phyloP scores from a whole-genome alignment of 371 early-diverging fungal species.

The Rhizopus sp. region DNA sequence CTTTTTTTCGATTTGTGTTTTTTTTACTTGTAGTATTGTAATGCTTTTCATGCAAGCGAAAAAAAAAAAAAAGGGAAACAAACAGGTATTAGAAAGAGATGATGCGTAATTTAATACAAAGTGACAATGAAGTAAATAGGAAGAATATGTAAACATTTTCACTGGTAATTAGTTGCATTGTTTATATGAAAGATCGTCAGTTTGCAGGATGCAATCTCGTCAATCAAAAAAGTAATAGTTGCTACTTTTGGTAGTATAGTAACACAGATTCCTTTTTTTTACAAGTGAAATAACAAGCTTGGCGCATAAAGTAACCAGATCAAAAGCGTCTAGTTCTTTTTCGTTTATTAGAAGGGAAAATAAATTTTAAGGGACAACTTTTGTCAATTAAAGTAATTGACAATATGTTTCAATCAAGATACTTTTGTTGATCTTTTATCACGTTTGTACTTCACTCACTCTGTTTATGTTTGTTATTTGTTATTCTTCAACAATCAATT shows the following conservation, averaged over 20 bases:
- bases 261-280: conserved; percentile 2
- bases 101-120: too few relatives aligned
- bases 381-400: conserved; percentile 26
- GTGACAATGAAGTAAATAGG: too few relatives aligned
- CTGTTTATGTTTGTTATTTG: too few relatives aligned
- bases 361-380: conserved; percentile 5
- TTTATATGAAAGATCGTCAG: conserved; percentile 2
- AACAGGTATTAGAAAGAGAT: background rate
- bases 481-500: too few relatives aligned
- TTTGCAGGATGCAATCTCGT: conserved; percentile 18
- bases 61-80: background rate
- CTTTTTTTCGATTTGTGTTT: background rate
- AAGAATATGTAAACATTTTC: background rate
- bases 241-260: background rate
- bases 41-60: background rate
- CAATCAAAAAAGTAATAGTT: conserved; percentile 9
- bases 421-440: conserved; percentile 7
- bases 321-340: background rate
- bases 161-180: conserved; percentile 4
- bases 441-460: background rate
- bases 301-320: conserved; percentile 6
- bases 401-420: conserved; percentile 14
- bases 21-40: conserved; percentile 1
- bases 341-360: background rate
- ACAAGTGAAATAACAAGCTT: background rate